A percentile compares a stretch with the other conserved stretches of the same genome.
phyloP scores from a whole-genome alignment of 805 yeast species.

The Zygosaccharomyces bisporus region DNA sequence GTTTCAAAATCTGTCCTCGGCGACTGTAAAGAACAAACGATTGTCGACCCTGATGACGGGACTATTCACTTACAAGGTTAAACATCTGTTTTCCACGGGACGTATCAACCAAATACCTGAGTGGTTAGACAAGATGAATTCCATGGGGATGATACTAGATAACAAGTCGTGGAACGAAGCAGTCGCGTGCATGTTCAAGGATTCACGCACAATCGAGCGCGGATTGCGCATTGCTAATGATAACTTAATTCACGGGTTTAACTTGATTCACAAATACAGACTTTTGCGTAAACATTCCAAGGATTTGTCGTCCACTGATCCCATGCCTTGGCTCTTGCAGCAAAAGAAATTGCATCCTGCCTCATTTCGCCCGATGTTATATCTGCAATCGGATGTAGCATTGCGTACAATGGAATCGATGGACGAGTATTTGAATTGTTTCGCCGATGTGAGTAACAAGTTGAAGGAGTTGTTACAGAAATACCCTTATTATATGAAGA shows the following conservation, averaged over 20 bases:
- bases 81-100: constrained; percentile 19
- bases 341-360: constrained; percentile 20
- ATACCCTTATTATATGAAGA: constrained; percentile 37
- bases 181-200: constrained; percentile 27
- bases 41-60: constrained; percentile 21
- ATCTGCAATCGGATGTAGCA: constrained; percentile 27
- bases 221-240: constrained; percentile 33
- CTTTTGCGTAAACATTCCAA: constrained; percentile 16
- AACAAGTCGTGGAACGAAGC: constrained; percentile 35
- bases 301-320: constrained; percentile 16
- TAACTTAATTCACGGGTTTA: constrained; percentile 39
- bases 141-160: constrained; percentile 30
- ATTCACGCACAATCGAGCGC: constrained; percentile 28
- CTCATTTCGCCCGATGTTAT: constrained; percentile 28
- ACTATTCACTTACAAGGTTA: constrained; percentile 25
- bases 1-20: constrained; percentile 21
- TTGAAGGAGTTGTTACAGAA: constrained; percentile 19
- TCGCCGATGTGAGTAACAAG: constrained; percentile 14
- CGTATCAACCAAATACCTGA: constrained; percentile 21
- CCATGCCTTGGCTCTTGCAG: constrained; percentile 22
- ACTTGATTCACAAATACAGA: constrained; percentile 30
- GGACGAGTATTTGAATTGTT: constrained; percentile 28
- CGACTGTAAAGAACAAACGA: constrained; percentile 23
- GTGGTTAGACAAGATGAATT: constrained; percentile 21
- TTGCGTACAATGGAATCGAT: constrained; percentile 14